Conservation (phyloP, 2,329 filamentous ascomycete species). For the Sporothrix humicola region DNA sequence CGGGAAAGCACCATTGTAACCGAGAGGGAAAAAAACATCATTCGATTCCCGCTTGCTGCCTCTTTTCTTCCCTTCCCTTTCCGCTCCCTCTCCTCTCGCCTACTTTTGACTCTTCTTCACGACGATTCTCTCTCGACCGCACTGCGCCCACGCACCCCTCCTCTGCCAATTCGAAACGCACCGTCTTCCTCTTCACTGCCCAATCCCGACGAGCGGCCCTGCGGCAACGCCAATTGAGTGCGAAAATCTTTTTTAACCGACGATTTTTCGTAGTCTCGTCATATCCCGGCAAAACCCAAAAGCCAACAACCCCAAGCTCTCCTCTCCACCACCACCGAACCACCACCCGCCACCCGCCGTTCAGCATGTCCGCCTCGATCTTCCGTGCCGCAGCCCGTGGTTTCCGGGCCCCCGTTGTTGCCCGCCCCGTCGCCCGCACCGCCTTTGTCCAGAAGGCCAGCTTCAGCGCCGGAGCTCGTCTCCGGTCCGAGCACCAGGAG, state of each 20-base stretch:
- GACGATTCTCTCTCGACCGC: constrained; percentile 5
- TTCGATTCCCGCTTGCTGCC: constrained; percentile 38
- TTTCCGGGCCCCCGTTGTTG: constrained; percentile 64
- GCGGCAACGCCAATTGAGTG: constrained; percentile 31
- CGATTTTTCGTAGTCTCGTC: constrained; percentile 32
- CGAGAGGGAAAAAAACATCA: constrained; percentile 40
- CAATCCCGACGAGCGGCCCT: constrained; percentile 17
- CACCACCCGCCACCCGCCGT: not conserved
- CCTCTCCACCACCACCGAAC: constrained; percentile 28
- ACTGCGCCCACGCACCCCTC: constrained; percentile 10
- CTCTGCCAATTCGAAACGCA: not conserved
- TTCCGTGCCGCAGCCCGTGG: constrained; percentile 74
- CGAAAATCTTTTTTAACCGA: constrained; percentile 28
- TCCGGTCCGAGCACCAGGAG: constrained; percentile 74
- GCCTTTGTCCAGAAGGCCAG: constrained; percentile 57
- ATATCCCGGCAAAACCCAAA: constrained; percentile 22
- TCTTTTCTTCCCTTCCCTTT: constrained; percentile 26
- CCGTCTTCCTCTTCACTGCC: not conserved
- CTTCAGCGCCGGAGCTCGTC: constrained; percentile 68
- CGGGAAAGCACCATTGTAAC: constrained; percentile 26
- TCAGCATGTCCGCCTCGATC: constrained; percentile 61
- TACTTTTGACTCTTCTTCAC: not conserved
- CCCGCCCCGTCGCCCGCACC: constrained; percentile 56
- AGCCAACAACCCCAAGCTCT: constrained; percentile 5
- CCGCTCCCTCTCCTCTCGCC: constrained; percentile 33